Conservation (phyloP, 768 basidiomycete species). For the Dictyophora rubrovolvata region DNA sequence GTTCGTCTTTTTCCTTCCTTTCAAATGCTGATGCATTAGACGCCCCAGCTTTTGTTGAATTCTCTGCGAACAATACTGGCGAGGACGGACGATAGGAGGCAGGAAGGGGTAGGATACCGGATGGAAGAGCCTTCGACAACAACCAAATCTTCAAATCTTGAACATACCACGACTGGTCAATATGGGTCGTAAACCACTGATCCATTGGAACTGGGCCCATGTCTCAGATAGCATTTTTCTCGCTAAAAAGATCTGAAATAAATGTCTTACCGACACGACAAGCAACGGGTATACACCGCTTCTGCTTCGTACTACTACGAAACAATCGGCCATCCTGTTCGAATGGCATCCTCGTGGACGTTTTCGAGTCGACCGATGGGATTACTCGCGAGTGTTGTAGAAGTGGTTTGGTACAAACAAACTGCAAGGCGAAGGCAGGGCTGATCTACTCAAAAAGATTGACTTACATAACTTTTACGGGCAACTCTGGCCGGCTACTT, state of each 20-base stretch:
- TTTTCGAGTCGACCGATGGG: no score
- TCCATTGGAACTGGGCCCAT: constrained; percentile 48
- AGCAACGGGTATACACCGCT: background rate
- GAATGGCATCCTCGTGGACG: no score
- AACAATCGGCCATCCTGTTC: no score
- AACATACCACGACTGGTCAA: constrained; percentile 45
- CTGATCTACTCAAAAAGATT: no score
- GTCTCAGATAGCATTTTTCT: no score
- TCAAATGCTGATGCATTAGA: background rate
- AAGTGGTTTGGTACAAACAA: no score
- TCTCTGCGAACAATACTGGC: background rate
- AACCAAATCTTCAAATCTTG: background rate
- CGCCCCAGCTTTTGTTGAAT: background rate
- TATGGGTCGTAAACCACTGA: constrained; percentile 68
- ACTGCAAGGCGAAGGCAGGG: no score
- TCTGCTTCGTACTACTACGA: background rate
- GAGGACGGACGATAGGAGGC: background rate
- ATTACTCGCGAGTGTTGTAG: no score
- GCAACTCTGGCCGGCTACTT: no score
- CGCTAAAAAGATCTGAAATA: background rate
- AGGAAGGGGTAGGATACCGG: background rate
- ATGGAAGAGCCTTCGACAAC: background rate
- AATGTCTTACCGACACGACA: background rate
- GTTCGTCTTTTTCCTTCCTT: background rate
- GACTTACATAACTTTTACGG: no score